phyloP scores from a whole-genome alignment of 1,139 yeast species.

The Lizanozyma gosingica region DNA sequence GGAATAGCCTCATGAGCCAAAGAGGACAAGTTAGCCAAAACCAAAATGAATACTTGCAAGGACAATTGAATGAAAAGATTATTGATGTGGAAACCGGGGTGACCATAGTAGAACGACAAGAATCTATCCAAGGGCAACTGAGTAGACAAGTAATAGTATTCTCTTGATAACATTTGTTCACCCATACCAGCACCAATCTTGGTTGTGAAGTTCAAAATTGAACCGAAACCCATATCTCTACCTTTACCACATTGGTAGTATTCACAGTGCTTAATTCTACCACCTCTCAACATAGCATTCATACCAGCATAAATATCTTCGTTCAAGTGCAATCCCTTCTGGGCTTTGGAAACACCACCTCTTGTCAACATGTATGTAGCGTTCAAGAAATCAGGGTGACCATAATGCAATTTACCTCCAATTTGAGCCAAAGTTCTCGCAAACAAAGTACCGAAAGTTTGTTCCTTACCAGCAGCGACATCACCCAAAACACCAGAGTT shows the following conservation, averaged over 20 bases:
- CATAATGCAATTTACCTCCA: slow-evolving; percentile 98
- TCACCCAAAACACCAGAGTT: slow-evolving; percentile 99
- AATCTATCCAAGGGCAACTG: slow-evolving; percentile 96
- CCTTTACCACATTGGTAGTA: slow-evolving; percentile 99
- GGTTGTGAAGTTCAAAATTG: slow-evolving; percentile 95
- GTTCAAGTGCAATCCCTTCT: slow-evolving; percentile 95
- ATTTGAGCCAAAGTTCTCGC: slow-evolving; percentile 97
- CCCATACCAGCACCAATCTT: slow-evolving; percentile 99
- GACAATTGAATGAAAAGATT: slow-evolving; percentile 93
- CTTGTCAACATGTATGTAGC: slow-evolving; percentile 93
- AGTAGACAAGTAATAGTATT: slow-evolving; percentile 94
- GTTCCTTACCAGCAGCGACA: slow-evolving; percentile 99
- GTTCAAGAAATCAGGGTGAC: slow-evolving; percentile 98
- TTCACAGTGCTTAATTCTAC: slow-evolving; percentile 98
- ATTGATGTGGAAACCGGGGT: slow-evolving; percentile 98
- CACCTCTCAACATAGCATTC: slow-evolving; percentile 96
- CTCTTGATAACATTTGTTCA: slow-evolving; percentile 98
- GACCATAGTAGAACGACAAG: slow-evolving; percentile 96
- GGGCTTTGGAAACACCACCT: slow-evolving; percentile 99
- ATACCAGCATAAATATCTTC: slow-evolving; percentile 99
- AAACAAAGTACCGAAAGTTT: slow-evolving; percentile 96
- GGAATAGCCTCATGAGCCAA: slow-evolving; percentile 84
- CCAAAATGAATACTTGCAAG: slow-evolving; percentile 86
- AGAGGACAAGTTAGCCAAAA: slow-evolving; percentile 83
- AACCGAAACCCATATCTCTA: slow-evolving; percentile 99